A percentile compares a stretch with the other conserved stretches of the same genome.
These are phyloP conservation scores for Hypoxylon fragiforme DNA, from an alignment of 495 filamentous ascomycete genomes.

Conservation along the genomic window DNA sequence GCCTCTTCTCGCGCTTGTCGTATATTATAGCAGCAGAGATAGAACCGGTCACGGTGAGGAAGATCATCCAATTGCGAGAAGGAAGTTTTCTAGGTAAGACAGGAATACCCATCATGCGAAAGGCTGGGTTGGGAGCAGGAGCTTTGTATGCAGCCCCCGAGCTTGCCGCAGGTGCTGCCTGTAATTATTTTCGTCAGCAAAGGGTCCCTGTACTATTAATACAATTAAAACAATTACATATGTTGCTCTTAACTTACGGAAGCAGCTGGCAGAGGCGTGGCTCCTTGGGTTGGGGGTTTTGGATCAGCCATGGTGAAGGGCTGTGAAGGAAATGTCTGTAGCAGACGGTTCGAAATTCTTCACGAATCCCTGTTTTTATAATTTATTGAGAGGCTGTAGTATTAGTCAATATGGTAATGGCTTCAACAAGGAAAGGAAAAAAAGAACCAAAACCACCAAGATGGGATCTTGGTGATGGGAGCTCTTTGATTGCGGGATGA, in stretches of 20 bases:
- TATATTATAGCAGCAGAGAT: constrained; percentile 80
- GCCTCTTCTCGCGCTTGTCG: constrained; percentile 86
- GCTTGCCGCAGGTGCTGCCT: constrained; percentile 17
- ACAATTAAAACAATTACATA: not conserved
- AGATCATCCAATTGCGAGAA: constrained; percentile 97
- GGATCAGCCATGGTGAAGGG: constrained; percentile 23
- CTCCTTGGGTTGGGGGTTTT: constrained; percentile 17
- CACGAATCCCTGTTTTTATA: too few relatives aligned
- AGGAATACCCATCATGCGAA: constrained; percentile 81
- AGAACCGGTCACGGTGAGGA: constrained; percentile 75
- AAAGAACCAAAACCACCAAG: not conserved
- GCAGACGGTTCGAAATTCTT: not conserved
- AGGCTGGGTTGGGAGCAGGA: constrained; percentile 64
- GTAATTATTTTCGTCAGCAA: constrained; percentile 6
- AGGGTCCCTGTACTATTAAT: too few relatives aligned
- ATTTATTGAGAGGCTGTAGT: too few relatives aligned
- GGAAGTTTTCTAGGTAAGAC: constrained; percentile 81
- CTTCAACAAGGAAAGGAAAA: not conserved
- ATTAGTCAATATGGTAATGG: too few relatives aligned
- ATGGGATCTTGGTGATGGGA: constrained; percentile 1
- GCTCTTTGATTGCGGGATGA: not conserved
- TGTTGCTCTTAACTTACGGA: constrained; percentile 5
- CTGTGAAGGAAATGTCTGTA: not conserved
- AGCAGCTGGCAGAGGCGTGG: constrained; percentile 8
- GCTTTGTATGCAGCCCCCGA: constrained; percentile 48